A percentile compares a stretch with the other conserved stretches of the same genome.
phyloP scores from a whole-genome alignment of 73 alveolate genomes.

The Paramecium octaurelia region DNA sequence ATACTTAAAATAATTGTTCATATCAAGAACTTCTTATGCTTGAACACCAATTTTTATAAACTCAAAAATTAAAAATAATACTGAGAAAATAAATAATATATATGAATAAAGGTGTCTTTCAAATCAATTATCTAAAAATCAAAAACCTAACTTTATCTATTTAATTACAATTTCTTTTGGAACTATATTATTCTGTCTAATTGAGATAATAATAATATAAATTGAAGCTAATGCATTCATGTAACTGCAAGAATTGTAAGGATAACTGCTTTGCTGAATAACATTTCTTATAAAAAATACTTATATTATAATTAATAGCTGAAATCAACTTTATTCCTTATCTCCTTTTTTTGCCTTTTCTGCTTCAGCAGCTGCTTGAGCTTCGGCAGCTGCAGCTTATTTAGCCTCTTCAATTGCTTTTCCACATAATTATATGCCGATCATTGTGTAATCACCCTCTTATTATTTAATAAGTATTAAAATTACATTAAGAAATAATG shows the following conservation, averaged over 20 bases:
- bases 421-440: conserved; percentile 41
- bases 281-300: neutral
- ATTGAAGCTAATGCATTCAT: neutral
- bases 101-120: too few species aligned
- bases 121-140: too few species aligned
- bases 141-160: too few species aligned
- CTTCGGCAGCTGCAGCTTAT: conserved; percentile 21
- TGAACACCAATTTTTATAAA: too few species aligned
- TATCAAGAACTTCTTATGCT: too few species aligned
- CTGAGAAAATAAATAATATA: too few species aligned
- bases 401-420: conserved; percentile 40
- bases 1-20: too few species aligned
- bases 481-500: conserved; percentile 40
- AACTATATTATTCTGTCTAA: too few species aligned
- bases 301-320: neutral
- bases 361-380: conserved; percentile 39
- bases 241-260: neutral
- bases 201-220: too few species aligned
- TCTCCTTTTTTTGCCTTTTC: conserved; percentile 41
- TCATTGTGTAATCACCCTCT: conserved; percentile 60
- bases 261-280: neutral
- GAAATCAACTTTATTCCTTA: conserved; percentile 8
- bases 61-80: too few species aligned
- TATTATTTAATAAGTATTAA: neutral
- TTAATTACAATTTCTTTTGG: too few species aligned